Evolutionary conservation across 2,329 filamentous ascomycete species (phyloP).

Genomic region (Botrytis deweyae): DNA sequence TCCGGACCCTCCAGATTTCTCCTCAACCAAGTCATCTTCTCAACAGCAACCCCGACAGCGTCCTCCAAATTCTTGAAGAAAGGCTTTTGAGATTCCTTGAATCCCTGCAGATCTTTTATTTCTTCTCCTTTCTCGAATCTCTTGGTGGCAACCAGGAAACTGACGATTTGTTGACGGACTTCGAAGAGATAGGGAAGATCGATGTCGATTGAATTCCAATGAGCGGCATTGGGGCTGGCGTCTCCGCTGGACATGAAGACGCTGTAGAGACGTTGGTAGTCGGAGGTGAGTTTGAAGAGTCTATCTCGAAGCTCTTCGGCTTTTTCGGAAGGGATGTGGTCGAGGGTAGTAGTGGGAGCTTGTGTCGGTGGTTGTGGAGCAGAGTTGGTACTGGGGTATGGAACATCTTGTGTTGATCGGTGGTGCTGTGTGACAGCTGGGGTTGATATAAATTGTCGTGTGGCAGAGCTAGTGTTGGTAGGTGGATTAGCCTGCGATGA

Average conservation of each 20-base stretch:
- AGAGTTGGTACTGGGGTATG: accelerated
- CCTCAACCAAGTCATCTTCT: neutral
- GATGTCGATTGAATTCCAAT: neutral
- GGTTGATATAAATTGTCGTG: neutral
- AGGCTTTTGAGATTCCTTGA: neutral
- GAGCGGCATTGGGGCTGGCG: neutral
- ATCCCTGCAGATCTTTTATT: neutral
- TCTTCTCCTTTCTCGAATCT: neutral
- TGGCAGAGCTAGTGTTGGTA: neutral
- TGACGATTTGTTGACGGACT: neutral
- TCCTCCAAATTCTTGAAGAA: neutral
- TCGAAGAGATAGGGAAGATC: neutral
- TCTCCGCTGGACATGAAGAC: neutral
- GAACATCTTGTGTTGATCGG: accelerated
- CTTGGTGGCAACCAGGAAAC: neutral
- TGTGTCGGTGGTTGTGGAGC: neutral
- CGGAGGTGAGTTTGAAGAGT: neutral
- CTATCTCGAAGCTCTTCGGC: neutral
- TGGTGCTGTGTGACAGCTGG: too few species aligned
- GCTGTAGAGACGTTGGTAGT: neutral
- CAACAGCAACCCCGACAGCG: neutral
- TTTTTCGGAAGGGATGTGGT: neutral
- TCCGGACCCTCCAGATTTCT: neutral
- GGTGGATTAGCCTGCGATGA: neutral
- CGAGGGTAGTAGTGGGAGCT: neutral